phyloP scores from a whole-genome alignment of 2,329 filamentous ascomycete species.

The Ilyonectria destructans region DNA sequence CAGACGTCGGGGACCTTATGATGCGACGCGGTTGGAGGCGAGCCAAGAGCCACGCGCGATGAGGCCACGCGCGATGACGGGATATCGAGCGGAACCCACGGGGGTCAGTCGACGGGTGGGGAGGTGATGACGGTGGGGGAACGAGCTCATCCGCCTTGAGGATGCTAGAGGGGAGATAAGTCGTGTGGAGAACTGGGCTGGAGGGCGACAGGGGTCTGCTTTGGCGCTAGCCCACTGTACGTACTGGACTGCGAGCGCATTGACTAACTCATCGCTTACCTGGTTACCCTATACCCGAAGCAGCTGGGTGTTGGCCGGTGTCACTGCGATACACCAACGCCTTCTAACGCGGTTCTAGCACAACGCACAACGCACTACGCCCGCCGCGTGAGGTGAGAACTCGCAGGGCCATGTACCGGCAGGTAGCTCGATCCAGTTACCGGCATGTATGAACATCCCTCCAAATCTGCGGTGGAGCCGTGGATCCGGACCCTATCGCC shows the following conservation, averaged over 20 bases:
- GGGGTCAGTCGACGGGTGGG: slow-evolving; percentile 44
- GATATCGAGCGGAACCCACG: slow-evolving; percentile 38
- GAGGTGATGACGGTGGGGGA: slow-evolving; percentile 42
- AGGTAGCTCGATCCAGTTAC: not conserved
- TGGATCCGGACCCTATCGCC: slow-evolving; percentile 3
- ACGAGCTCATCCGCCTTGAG: slow-evolving; percentile 31
- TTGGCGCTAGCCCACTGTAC: not conserved
- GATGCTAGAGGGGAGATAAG: slow-evolving; percentile 24
- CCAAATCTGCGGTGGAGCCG: not conserved
- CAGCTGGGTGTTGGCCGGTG: slow-evolving; percentile 4
- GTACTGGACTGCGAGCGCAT: not conserved
- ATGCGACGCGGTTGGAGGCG: slow-evolving; percentile 32
- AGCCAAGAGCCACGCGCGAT: not conserved
- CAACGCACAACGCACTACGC: too few species aligned
- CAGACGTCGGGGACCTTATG: not conserved
- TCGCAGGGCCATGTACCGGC: not conserved
- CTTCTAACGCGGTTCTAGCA: slow-evolving; percentile 22
- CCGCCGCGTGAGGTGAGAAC: too few species aligned
- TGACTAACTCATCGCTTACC: slow-evolving; percentile 16
- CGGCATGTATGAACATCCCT: not conserved
- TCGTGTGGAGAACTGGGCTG: not conserved
- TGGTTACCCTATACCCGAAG: slow-evolving; percentile 36
- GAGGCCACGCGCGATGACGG: slow-evolving; percentile 24
- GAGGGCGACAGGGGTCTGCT: slow-evolving; percentile 11
- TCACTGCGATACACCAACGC: slow-evolving; percentile 10